Evolutionary conservation across 495 filamentous ascomycete genomes (phyloP), one percentile per base, ranked within the genome.

Genomic region (Penicillium nucicola): DNA sequence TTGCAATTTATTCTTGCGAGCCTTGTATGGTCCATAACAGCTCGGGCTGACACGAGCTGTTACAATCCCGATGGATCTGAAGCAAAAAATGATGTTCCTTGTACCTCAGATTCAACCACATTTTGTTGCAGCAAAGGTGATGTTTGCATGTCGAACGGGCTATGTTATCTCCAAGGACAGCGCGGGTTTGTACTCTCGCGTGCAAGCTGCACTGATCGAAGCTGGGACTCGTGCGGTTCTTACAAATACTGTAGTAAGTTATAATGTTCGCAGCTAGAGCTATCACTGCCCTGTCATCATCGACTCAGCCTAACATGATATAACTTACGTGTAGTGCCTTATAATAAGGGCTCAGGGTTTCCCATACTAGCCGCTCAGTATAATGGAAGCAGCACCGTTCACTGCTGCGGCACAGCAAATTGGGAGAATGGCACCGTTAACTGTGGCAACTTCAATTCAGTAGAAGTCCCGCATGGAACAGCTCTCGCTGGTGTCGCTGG

Each of bases 121-220:
- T 77, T 88, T 28, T 90, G 86, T 70, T 84, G 87, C 31, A 85
- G 87, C 57, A 79, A 79, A 59, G 84, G 82, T 11, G 82, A 86
- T 62, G 76, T 95, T 42, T 95, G 89, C 64, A 64, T 92, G 15
- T 50, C 48, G 14, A 69, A 66, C 45, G 59, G 64, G 2, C 44
- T 62, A 42, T 69, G 64, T 42, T 55, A 61, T 45, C 48, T 51
- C n/a, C 51, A 58, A 12, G 48, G 23, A 9, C 35, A 55, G 3
- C 57, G 56, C 28, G 58, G 60, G 1, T 64, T 53, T 38, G 47
- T 52, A 1, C 31, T 69, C 17, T 56, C 56, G 3, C 53, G 58
- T 5, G 54, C 51, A 10, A 57, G 51, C 15, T 69, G 66, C 40
- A 66, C 61, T 2, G 61, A 69, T 36, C 46, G 56, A 20, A 55